Conservation (phyloP, 2,329 filamentous ascomycete genomes). For the Colletotrichum sp. region DNA sequence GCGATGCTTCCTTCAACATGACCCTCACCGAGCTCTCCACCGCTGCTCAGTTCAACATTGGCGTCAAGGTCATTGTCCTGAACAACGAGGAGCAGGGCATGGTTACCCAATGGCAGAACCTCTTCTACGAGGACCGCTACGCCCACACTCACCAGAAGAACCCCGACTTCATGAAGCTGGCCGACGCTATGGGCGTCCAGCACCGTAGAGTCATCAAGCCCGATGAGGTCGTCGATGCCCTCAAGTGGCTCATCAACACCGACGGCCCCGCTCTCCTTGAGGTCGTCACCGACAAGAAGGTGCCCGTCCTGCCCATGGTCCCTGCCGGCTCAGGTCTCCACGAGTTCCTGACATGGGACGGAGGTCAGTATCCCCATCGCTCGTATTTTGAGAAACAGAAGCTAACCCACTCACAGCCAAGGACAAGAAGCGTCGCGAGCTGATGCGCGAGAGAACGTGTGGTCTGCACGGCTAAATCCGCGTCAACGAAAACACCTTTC, state of each 20-base stretch:
- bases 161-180: slow-evolving; percentile 93
- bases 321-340: slow-evolving; percentile 85
- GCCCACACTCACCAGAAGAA: slow-evolving; percentile 93
- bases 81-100: slow-evolving; percentile 99
- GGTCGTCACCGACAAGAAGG: slow-evolving; percentile 89
- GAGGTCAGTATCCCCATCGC: slow-evolving; percentile 56
- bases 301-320: slow-evolving; percentile 97
- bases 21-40: slow-evolving; percentile 94
- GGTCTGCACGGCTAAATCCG: slow-evolving; percentile 37
- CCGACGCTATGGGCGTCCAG: slow-evolving; percentile 89
- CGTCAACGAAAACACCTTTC: background rate
- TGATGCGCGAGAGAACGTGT: slow-evolving; percentile 68
- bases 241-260: slow-evolving; percentile 87
- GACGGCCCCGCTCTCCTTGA: slow-evolving; percentile 94
- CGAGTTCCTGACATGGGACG: slow-evolving; percentile 90
- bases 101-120: slow-evolving; percentile 98
- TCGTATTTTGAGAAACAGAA: background rate
- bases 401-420: slow-evolving; percentile 58
- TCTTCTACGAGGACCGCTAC: slow-evolving; percentile 95
- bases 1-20: slow-evolving; percentile 99
- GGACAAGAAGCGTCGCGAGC: slow-evolving; percentile 68
- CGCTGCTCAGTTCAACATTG: slow-evolving; percentile 94
- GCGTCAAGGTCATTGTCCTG: slow-evolving; percentile 90
- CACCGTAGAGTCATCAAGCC: slow-evolving; percentile 74
- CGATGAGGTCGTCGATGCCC: slow-evolving; percentile 75